Evolutionary conservation across 2,329 filamentous ascomycete genomes (phyloP), one percentile per base, ranked within the genome.

Genomic region (Didymellaceae sp.): DNA sequence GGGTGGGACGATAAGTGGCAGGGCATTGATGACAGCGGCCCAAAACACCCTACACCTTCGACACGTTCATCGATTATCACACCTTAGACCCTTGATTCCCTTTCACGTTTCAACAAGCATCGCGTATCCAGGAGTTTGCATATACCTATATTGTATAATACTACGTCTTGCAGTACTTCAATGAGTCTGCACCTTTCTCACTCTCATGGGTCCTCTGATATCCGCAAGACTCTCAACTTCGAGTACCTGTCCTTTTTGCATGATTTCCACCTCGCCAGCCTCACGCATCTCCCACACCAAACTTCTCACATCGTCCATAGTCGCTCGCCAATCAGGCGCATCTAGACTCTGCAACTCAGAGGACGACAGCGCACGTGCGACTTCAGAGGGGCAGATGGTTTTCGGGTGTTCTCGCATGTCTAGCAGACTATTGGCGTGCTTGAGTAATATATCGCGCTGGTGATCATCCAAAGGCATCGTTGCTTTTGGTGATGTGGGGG

Each of bases 381-480:
- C 72, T 65, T 81, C 79, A 11, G 78, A 81, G 4, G 79, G 80
- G 58, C 80, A 82, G 54, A 81, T 76, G 0, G 80, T 82, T 59
- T 81, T 81, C 9, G 79, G 80, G 40, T 63, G 70, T 14, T 62
- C 57, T 28, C 76, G 66, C 8, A 59, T 39, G 25, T 53, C 46
- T 16, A 77, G 61, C 18, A 75, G 62, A 22, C 49, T 52, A 26
- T 59, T 28, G 35, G 73, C 59, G 58, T 61, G 63, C 24, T 31
- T 22, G 17, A 55, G 34, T 42, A 61, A 41, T 14, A 63, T 49
- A 3, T 41, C 31, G 16, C 39, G 54, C 45, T 67, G 57, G 28
- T 46, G 38, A 25, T 59, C 53, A 17, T 61, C 51, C 17, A 67
- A 42, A 22, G 40, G 38, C 66, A 70, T 68, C 60, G 67, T 68